Evolutionary conservation across 257 asterid genomes (phyloP).

Genomic region (Handroanthus guayacan): DNA sequence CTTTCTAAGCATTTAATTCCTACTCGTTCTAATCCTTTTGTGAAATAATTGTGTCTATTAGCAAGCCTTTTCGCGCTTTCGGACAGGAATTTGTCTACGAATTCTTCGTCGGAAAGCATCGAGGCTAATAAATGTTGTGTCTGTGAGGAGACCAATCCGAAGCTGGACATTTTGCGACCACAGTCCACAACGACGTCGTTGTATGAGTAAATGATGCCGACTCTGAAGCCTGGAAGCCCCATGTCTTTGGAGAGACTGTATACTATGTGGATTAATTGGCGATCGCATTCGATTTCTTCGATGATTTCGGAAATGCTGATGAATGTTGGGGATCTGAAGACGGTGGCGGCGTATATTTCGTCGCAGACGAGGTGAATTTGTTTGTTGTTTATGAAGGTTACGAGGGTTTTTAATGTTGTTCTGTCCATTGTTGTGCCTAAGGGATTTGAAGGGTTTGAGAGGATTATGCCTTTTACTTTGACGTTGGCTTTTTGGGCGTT

Average conservation of each 20-base stretch:
- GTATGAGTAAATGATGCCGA: conserved; percentile 79
- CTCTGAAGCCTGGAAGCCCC: conserved; percentile 86
- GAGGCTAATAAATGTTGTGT: conserved; percentile 68
- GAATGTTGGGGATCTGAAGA: conserved; percentile 49
- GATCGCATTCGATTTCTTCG: conserved; percentile 52
- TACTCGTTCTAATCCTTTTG: conserved; percentile 45
- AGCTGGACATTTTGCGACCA: conserved; percentile 81
- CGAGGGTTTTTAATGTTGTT: conserved; percentile 46
- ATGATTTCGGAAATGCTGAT: conserved; percentile 63
- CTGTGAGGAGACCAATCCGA: conserved; percentile 75
- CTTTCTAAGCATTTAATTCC: conserved; percentile 67
- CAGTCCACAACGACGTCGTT: conserved; percentile 59
- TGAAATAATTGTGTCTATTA: conserved; percentile 49
- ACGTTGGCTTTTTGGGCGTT: conserved; percentile 57
- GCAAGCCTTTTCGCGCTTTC: conserved; percentile 49
- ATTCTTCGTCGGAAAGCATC: conserved; percentile 69
- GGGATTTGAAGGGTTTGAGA: conserved; percentile 85
- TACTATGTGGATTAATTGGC: conserved; percentile 57
- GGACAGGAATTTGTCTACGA: conserved; percentile 43
- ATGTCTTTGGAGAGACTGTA: conserved; percentile 81
- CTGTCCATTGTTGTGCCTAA: conserved; percentile 66
- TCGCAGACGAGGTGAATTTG: conserved; percentile 83
- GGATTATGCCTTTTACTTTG: conserved; percentile 69
- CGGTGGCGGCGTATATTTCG: conserved; percentile 74
- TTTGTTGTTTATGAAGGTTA: conserved; percentile 56